phyloP scores from a whole-genome alignment of 306 rosid genomes.

The Quercus ilex region DNA sequence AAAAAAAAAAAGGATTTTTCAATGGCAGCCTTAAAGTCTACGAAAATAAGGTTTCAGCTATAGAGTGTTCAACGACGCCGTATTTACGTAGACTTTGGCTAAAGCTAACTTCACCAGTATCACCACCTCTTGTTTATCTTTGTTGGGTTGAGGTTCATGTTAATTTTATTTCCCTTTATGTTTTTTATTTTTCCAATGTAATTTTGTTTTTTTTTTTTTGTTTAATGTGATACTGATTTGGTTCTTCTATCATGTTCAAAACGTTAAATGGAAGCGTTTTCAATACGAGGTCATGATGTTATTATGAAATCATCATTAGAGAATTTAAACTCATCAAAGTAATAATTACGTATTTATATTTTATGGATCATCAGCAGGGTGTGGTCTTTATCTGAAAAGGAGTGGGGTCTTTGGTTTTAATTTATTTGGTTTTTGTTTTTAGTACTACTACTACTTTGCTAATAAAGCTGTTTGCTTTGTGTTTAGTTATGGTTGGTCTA shows the following conservation, averaged over 20 bases:
- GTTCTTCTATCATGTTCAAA: background rate
- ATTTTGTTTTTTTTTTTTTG: background rate
- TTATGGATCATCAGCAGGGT: background rate
- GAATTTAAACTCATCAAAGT: background rate
- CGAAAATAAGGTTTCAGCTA: constrained; percentile 40
- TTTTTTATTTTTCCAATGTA: background rate
- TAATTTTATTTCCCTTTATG: background rate
- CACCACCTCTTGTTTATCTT: background rate
- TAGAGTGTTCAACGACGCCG: constrained; percentile 50
- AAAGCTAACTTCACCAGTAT: constrained; percentile 24
- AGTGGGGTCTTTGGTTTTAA: background rate
- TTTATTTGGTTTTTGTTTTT: background rate
- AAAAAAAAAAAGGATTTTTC: background rate
- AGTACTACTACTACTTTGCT: background rate
- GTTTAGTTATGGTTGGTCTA: background rate
- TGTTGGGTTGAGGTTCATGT: background rate
- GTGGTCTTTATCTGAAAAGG: background rate
- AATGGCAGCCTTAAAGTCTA: constrained; percentile 32
- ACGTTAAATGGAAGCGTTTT: constrained; percentile 1
- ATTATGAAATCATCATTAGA: background rate
- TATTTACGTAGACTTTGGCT: constrained; percentile 53
- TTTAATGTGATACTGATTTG: background rate
- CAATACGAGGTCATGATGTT: constrained; percentile 1
- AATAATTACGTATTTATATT: background rate
- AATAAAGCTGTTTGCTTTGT: background rate